Base-by-base conservation (phyloP, 2,329 filamentous ascomycete species). In the Karstenula rhodostoma region DNA sequence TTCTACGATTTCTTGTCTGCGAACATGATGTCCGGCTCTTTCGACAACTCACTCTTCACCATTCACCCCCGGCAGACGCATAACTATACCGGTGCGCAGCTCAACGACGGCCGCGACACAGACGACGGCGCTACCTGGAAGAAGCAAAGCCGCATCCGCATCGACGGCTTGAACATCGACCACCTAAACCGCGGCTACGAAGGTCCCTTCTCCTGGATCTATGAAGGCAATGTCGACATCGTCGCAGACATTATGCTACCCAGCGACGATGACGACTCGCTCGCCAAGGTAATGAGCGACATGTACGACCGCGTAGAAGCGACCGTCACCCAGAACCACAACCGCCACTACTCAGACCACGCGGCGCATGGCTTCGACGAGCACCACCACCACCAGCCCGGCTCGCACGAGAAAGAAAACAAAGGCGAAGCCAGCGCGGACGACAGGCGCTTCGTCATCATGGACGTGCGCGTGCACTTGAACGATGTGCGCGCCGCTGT, bases 1-100 rank as follows among this genome's bases (percentile, higher is more conserved):
- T 97, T 98, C 77, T 99, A 99, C 81, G 95, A 99, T 77, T 96
- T 99, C 68, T 81, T 99, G 29, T 95, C 92, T 0, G 95, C 95
- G 19, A 97, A 92, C 73, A 94, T 95, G 77, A 96, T 98, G 87
- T 97, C 93, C 13, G 95, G 95, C 1, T 95, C 93, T 0, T 97
- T 92, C 69, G 95, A 99, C 73, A 93, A 95, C 57, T 98, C 95
- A 0, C 84, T 99, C 2, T 99, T 99, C 77, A 98, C 94, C 0
- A 97, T 99, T 49, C 95, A 99, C 76, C 95, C 94, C 4, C 88
- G 93, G 19, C 95, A 98, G 78, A 90, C 92, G 5, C 94, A 97
- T 73, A 89, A 92, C 44, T 88, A 91, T 56, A 88, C 90, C 0
- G 88, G 91, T 9, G 85, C 85, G 5, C 85, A 89, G 60, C 81